Conservation (phyloP, 305 asterid genomes). For the Striga hermonthica region DNA sequence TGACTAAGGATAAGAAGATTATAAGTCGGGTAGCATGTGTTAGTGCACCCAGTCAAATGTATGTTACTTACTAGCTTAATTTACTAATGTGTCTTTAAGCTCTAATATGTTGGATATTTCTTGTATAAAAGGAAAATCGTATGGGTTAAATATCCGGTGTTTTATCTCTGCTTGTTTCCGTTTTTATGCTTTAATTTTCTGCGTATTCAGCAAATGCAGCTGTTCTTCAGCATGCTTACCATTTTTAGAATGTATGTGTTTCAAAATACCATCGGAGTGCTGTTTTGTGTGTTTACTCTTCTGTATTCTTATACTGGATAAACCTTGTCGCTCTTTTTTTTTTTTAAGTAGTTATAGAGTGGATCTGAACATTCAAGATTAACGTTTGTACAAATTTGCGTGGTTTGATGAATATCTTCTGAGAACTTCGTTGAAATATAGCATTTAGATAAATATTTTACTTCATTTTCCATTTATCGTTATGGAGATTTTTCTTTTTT, state of each 20-base stretch:
- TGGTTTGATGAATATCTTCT: conserved; percentile 6
- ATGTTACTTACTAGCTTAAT: conserved; percentile 30
- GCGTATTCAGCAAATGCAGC: conserved; percentile 13
- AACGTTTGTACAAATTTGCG: background rate
- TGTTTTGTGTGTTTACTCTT: background rate
- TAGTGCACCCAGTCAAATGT: conserved; percentile 53
- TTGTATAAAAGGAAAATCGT: conserved; percentile 7
- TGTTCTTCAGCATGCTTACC: conserved; percentile 18
- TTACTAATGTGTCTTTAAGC: conserved; percentile 18
- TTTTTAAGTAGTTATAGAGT: background rate
- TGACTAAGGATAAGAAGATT: conserved; percentile 48
- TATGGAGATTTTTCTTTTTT: background rate
- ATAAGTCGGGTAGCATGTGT: conserved; percentile 50
- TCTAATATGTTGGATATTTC: conserved; percentile 13
- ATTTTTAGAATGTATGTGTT: conserved; percentile 1
- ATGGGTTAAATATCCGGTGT: conserved; percentile 6
- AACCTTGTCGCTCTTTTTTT: background rate
- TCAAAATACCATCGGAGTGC: background rate
- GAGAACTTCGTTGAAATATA: background rate
- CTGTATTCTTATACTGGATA: background rate
- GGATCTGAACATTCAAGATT: conserved; percentile 1
- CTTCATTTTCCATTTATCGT: background rate
- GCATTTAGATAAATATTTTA: background rate
- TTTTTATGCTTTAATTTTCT: conserved; percentile 23
- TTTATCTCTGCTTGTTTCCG: background rate